Conservation (phyloP, 73 alveolate species). For the Tetrahymena thermophila region DNA sequence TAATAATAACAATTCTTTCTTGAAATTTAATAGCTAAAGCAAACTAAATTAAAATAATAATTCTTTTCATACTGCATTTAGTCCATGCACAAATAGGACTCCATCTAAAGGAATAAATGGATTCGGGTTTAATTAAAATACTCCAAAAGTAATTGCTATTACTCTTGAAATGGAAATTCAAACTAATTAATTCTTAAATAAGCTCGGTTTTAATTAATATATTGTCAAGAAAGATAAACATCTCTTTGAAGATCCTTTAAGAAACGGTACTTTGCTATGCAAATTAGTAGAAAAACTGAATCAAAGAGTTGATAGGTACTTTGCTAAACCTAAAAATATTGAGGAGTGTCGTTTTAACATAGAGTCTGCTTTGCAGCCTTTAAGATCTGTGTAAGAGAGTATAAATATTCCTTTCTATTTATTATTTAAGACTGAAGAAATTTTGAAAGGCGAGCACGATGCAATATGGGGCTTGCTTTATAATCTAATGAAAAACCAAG, state of each 20-base stretch:
- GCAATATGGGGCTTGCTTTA: not conserved
- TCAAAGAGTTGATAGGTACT: not conserved
- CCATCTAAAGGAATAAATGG: not conserved
- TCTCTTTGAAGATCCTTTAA: not conserved
- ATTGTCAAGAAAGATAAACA: not conserved
- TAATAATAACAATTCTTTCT: not conserved
- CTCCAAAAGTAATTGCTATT: not conserved
- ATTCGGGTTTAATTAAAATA: not conserved
- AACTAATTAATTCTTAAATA: not conserved
- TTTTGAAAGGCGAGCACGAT: not conserved
- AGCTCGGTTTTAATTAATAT: not conserved
- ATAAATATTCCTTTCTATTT: not conserved
- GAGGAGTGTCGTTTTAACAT: not conserved
- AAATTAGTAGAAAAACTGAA: not conserved
- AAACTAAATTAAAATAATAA: not conserved
- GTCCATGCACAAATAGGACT: not conserved
- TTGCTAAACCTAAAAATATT: not conserved
- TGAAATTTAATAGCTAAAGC: not conserved
- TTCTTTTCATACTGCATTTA: not conserved
- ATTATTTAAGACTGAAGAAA: not conserved
- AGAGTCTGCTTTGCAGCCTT: not conserved
- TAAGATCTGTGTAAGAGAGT: not conserved
- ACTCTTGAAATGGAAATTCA: not conserved
- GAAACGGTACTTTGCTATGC: not conserved
- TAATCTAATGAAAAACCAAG: not conserved